Evolutionary conservation across 2,329 filamentous ascomycete genomes (phyloP).

Genomic region (Ceratocystis destructans): DNA sequence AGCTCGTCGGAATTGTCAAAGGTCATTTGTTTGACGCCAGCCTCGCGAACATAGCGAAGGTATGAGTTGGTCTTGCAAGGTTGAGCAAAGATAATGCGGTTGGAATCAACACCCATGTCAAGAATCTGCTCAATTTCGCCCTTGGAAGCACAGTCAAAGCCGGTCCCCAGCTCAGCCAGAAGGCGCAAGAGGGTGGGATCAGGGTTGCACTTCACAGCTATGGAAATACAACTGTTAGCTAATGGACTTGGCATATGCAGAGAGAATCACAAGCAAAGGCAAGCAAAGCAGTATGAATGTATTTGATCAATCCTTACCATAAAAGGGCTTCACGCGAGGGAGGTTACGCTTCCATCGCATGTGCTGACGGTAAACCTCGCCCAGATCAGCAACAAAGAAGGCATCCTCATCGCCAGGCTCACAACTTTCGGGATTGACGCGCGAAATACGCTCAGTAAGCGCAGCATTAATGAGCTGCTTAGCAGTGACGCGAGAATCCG

Average conservation of each 20-base stretch:
- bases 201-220: slow-evolving; percentile 97
- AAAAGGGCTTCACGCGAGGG: slow-evolving; percentile 86
- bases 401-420: slow-evolving; percentile 89
- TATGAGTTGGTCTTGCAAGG: slow-evolving; percentile 99
- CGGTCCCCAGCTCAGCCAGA: slow-evolving; percentile 74
- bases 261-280: not conserved
- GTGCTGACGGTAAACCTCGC: slow-evolving; percentile 97
- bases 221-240: not conserved
- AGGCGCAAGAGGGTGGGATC: slow-evolving; percentile 80
- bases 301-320: slow-evolving; percentile 45
- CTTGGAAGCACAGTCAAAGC: slow-evolving; percentile 98
- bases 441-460: slow-evolving; percentile 70
- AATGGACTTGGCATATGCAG: not conserved
- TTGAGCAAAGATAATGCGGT: slow-evolving; percentile 95
- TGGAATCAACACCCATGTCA: slow-evolving; percentile 65
- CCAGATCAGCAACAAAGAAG: slow-evolving; percentile 95
- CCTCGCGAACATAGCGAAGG: slow-evolving; percentile 71
- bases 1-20: slow-evolving; percentile 98
- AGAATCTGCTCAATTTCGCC: slow-evolving; percentile 89
- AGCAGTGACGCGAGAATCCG: slow-evolving; percentile 29
- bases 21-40: slow-evolving; percentile 93
- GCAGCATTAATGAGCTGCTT: slow-evolving; percentile 79
- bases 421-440: slow-evolving; percentile 75
- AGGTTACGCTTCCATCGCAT: slow-evolving; percentile 95
- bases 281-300: too few species aligned